Evolutionary conservation across 164 flowering plant species (phyloP).

Genomic region (Paratinospora sagittata): DNA sequence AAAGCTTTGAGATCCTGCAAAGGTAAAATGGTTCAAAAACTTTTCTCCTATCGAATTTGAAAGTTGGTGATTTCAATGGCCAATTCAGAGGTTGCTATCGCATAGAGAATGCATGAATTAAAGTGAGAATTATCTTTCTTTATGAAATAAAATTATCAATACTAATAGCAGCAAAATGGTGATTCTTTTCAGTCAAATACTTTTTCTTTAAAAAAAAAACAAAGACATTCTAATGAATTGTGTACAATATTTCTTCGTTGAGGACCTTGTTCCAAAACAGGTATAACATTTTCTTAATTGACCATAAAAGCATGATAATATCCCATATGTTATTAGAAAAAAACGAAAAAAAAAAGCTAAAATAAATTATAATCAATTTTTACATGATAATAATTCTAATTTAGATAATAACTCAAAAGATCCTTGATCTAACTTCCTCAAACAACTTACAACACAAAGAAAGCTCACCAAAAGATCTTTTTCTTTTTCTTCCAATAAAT

Average conservation of each 20-base stretch:
- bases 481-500: slow-evolving; percentile 47
- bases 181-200: no score
- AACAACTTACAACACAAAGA: not conserved
- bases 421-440: not conserved
- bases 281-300: no score
- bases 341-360: no score
- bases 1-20: slow-evolving; percentile 63
- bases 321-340: no score
- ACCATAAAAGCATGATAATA: no score
- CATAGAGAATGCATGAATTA: not conserved
- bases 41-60: not conserved
- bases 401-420: not conserved
- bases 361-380: not conserved
- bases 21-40: slow-evolving; percentile 10
- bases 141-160: no score
- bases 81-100: not conserved
- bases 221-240: no score
- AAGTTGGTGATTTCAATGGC: not conserved
- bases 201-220: no score
- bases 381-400: not conserved
- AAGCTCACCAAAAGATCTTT: slow-evolving; percentile 56
- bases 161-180: no score
- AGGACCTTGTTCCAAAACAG: no score
- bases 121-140: no score
- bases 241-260: no score